A percentile compares a stretch with the other conserved stretches of the same genome.
Evolutionary conservation across 179 eudicot species (phyloP).

Genomic region (Silene coronaria): DNA sequence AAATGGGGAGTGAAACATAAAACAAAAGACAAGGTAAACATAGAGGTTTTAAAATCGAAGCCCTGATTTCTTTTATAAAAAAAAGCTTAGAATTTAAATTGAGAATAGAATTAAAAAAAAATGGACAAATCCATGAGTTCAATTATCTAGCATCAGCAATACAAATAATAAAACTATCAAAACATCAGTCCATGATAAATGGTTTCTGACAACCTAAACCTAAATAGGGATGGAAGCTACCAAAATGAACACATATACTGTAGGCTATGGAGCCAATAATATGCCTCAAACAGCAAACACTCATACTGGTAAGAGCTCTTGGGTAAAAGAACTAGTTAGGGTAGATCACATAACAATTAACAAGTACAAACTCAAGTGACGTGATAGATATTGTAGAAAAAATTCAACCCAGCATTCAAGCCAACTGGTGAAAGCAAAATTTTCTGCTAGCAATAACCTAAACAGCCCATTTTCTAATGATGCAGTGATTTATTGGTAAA

Average conservation of each 20-base stretch:
- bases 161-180: no score
- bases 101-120: not conserved
- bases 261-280: not conserved
- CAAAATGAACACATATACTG: not conserved
- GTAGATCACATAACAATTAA: not conserved
- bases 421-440: not conserved
- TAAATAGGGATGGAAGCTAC: not conserved
- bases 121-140: not conserved
- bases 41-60: no score
- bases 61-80: no score
- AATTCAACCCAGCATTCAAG: not conserved
- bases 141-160: not conserved
- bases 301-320: not conserved
- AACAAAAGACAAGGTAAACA: no score
- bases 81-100: no score
- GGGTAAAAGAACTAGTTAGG: not conserved
- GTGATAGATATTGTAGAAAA: not conserved
- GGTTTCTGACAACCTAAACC: not conserved
- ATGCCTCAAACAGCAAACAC: constrained; percentile 1
- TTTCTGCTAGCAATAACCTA: no score
- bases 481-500: not conserved
- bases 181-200: not conserved
- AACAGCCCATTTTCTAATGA: not conserved
- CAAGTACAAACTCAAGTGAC: not conserved
- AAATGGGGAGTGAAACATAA: no score